These are phyloP conservation scores for Paulinella micropora DNA, from an alignment of 78 protist genomes.

Conservation along the genomic window DNA sequence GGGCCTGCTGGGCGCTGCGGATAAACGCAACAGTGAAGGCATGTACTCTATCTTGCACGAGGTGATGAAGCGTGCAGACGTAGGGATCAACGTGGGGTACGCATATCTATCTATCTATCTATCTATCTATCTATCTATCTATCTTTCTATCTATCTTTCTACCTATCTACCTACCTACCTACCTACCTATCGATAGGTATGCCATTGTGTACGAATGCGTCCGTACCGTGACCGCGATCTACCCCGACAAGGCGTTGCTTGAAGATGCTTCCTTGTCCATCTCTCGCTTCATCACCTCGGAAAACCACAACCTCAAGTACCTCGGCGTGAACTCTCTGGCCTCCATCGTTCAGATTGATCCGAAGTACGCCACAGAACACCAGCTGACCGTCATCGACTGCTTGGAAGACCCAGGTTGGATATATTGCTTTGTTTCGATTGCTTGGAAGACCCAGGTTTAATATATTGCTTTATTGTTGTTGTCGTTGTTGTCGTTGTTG, in stretches of 20 bases:
- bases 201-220: conserved; percentile 74
- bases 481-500: not conserved
- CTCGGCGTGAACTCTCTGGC: conserved; percentile 73
- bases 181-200: not conserved
- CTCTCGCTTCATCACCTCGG: conserved; percentile 44
- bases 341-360: conserved; percentile 40
- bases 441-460: conserved; percentile 4
- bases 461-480: not conserved
- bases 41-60: conserved; percentile 5
- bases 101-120: not conserved
- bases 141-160: not conserved
- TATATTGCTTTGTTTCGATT: not conserved
- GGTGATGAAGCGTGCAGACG: conserved; percentile 52
- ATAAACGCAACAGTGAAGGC: not conserved
- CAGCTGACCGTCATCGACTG: conserved; percentile 74
- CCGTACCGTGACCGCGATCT: conserved; percentile 58
- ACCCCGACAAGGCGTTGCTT: conserved; percentile 53
- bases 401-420: conserved; percentile 56
- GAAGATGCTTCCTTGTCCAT: conserved; percentile 48
- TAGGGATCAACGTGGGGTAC: conserved; percentile 57
- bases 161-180: not conserved
- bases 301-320: conserved; percentile 62
- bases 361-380: conserved; percentile 49
- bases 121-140: not conserved
- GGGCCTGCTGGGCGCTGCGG: conserved; percentile 51